Conservation (phyloP, 2,329 filamentous ascomycete genomes). For the Diaporthe ilicicola region DNA sequence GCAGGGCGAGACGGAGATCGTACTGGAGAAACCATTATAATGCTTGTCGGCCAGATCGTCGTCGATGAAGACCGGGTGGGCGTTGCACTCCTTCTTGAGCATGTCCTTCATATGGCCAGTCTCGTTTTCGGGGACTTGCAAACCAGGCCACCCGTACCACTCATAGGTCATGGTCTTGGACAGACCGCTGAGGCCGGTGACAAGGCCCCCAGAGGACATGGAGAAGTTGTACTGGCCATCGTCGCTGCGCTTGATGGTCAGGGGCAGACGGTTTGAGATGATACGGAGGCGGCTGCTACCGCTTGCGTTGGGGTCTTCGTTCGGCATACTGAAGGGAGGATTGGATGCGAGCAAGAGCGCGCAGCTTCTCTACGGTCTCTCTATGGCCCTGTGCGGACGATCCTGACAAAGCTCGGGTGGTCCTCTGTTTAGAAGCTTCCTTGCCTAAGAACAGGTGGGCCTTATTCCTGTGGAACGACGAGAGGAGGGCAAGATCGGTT, state of each 20-base stretch:
- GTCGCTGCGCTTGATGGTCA: constrained; percentile 93
- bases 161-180: constrained; percentile 94
- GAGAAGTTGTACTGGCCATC: constrained; percentile 93
- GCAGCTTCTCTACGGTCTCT: neutral
- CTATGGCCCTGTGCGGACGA: neutral
- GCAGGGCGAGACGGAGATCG: constrained; percentile 42
- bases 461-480: neutral
- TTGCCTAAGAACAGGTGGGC: neutral
- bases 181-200: constrained; percentile 90
- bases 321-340: constrained; percentile 19
- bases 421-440: neutral
- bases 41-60: constrained; percentile 93
- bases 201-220: constrained; percentile 96
- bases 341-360: neutral
- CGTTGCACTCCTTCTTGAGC: constrained; percentile 86
- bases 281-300: constrained; percentile 70
- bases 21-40: constrained; percentile 98
- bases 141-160: constrained; percentile 98
- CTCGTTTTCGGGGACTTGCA: constrained; percentile 89
- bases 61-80: constrained; percentile 90
- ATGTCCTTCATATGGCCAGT: constrained; percentile 76
- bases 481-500: neutral
- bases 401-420: neutral
- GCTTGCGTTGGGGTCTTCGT: constrained; percentile 14
- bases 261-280: constrained; percentile 92